phyloP scores from a whole-genome alignment of 2,329 filamentous ascomycete genomes.

The Torrubiellomyces zombiae region DNA sequence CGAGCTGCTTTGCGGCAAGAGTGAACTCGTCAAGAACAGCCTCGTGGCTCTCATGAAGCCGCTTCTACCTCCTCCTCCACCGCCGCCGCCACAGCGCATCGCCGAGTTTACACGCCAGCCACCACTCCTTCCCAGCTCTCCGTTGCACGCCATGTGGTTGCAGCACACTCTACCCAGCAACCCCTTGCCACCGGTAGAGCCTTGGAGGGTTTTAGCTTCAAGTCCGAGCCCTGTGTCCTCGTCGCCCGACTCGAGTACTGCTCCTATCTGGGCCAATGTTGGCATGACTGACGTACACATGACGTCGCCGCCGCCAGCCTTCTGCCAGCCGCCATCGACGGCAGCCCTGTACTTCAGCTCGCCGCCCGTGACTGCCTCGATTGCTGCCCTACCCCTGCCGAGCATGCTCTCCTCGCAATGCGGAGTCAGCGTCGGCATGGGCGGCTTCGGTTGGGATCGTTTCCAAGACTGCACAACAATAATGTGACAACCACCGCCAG shows the following conservation, averaged over 20 bases:
- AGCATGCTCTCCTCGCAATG: constrained; percentile 72
- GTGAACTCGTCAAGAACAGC: constrained; percentile 80
- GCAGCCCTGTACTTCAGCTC: constrained; percentile 66
- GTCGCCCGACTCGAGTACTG: constrained; percentile 50
- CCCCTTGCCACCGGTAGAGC: constrained; percentile 57
- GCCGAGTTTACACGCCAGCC: constrained; percentile 80
- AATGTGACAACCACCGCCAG: constrained; percentile 56
- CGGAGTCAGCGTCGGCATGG: constrained; percentile 58
- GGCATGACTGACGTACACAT: constrained; percentile 57
- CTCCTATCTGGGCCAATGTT: constrained; percentile 66
- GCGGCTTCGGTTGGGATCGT: constrained; percentile 66
- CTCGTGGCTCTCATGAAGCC: constrained; percentile 78
- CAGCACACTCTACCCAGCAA: constrained; percentile 47
- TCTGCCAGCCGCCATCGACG: constrained; percentile 55
- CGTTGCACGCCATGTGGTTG: constrained; percentile 66
- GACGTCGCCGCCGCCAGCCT: constrained; percentile 64
- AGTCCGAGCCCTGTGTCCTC: constrained; percentile 62
- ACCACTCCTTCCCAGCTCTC: constrained; percentile 71
- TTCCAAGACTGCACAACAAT: constrained; percentile 74
- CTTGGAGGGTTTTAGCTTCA: constrained; percentile 83
- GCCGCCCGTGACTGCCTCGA: constrained; percentile 55
- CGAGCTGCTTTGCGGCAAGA: constrained; percentile 79
- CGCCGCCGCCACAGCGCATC: too few species aligned
- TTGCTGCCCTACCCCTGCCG: constrained; percentile 64
- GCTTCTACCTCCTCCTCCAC: constrained; percentile 66